Percentiles rank a stretch among this genome's conserved stretches.
Conservation (phyloP, 1,284 basidiomycete genomes). For the Malassezia restricta region DNA sequence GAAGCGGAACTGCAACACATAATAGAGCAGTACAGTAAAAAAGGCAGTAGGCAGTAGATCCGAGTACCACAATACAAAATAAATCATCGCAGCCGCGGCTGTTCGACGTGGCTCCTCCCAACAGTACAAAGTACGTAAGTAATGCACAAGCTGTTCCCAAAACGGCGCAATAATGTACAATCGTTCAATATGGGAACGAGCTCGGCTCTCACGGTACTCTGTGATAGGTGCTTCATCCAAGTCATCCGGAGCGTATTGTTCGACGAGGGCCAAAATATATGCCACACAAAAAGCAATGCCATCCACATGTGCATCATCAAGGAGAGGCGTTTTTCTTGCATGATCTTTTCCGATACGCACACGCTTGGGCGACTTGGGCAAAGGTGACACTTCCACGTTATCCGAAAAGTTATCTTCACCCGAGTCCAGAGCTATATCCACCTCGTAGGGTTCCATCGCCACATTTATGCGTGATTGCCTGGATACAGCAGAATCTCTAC, state of each 20-base stretch:
- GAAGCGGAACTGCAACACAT: constrained; percentile 42
- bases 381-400: background rate
- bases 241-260: constrained; percentile 40
- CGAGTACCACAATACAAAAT: constrained; percentile 45
- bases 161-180: constrained; percentile 45
- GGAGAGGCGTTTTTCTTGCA: background rate
- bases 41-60: constrained; percentile 43
- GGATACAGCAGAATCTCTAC: background rate
- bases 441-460: background rate
- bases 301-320: constrained; percentile 33
- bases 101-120: constrained; percentile 25
- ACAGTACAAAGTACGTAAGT: constrained; percentile 20
- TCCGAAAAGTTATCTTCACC: background rate
- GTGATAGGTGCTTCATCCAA: constrained; percentile 36
- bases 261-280: constrained; percentile 41
- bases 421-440: background rate
- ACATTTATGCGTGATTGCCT: background rate
- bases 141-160: constrained; percentile 36
- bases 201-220: constrained; percentile 37
- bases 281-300: constrained; percentile 42
- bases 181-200: constrained; percentile 40
- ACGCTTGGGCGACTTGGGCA: background rate
- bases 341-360: background rate
- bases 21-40: constrained; percentile 35
- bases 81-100: constrained; percentile 38